phyloP scores from a whole-genome alignment of 1,284 basidiomycete genomes.

The Thecaphora frezii region DNA sequence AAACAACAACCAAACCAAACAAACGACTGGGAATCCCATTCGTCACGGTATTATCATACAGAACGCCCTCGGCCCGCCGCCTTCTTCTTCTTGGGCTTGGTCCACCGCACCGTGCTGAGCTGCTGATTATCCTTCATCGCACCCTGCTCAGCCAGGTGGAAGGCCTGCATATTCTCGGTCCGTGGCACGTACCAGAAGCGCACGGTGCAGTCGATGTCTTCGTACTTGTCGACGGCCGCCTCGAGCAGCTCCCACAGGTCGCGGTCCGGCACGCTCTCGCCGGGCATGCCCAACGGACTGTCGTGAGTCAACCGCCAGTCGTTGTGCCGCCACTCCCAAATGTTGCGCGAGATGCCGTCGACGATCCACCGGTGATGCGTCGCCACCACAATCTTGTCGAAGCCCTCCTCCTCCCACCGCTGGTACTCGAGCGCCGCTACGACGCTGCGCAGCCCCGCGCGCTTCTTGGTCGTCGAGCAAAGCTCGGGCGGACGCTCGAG shows the following conservation, averaged over 20 bases:
- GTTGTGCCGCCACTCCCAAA: conserved; percentile 54
- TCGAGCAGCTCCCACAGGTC: conserved; percentile 58
- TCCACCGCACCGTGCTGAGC: conserved; percentile 49
- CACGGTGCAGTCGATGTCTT: conserved; percentile 55
- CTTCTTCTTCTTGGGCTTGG: conserved; percentile 22
- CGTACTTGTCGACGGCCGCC: conserved; percentile 41
- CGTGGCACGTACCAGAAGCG: conserved; percentile 53
- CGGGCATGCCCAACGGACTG: conserved; percentile 35
- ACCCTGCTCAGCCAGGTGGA: conserved; percentile 43
- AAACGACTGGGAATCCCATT: too few species aligned
- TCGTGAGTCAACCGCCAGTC: conserved; percentile 44
- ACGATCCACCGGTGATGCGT: conserved; percentile 54
- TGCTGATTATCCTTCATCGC: conserved; percentile 51
- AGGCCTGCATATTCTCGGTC: conserved; percentile 32
- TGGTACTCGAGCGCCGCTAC: conserved; percentile 52
- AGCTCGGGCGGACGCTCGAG: conserved; percentile 48
- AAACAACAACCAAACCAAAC: too few species aligned
- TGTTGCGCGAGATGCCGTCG: conserved; percentile 49
- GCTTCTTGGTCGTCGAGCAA: conserved; percentile 19
- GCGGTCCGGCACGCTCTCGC: conserved; percentile 50
- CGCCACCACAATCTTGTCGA: conserved; percentile 56
- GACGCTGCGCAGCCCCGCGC: conserved; percentile 49
- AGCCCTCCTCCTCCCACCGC: conserved; percentile 54
- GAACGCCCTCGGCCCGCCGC: too few species aligned
- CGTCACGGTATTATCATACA: too few species aligned